phyloP scores from a whole-genome alignment of 192 early-diverging fungal species.

The Coemansia sp. region DNA sequence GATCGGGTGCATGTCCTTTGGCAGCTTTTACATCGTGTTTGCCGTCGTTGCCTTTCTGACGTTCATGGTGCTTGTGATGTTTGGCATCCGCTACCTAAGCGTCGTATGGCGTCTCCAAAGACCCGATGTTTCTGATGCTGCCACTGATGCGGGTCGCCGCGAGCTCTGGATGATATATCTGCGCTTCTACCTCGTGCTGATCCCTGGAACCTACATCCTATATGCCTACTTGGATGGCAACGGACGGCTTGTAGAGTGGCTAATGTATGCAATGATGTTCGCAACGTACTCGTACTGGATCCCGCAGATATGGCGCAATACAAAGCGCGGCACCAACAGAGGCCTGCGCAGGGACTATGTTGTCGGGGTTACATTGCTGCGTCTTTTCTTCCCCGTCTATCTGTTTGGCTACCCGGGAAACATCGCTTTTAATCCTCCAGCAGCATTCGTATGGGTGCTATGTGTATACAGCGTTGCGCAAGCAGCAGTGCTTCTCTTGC shows the following conservation, averaged over 20 bases:
- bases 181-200: constrained; percentile 52
- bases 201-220: constrained; percentile 62
- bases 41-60: constrained; percentile 62
- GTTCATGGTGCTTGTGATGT: constrained; percentile 67
- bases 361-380: constrained; percentile 57
- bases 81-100: constrained; percentile 70
- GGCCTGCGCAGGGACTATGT: constrained; percentile 62
- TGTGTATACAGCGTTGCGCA: constrained; percentile 62
- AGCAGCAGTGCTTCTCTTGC: constrained; percentile 59
- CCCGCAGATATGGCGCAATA: constrained; percentile 76
- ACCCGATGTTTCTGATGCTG: constrained; percentile 55
- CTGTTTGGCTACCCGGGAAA: constrained; percentile 54
- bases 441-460: constrained; percentile 57
- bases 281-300: constrained; percentile 73
- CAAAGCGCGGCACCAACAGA: constrained; percentile 61
- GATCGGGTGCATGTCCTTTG: constrained; percentile 58
- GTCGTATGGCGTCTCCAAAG: constrained; percentile 69
- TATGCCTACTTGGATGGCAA: constrained; percentile 59
- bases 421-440: constrained; percentile 35
- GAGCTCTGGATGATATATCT: constrained; percentile 24
- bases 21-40: constrained; percentile 59
- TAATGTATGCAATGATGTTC: constrained; percentile 46
- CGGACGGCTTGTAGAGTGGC: constrained; percentile 54
- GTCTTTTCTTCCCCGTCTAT: constrained; percentile 64
- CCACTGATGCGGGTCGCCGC: constrained; percentile 30